These are phyloP conservation scores for Arachnopeziza araneosa DNA, from an alignment of 2,329 filamentous ascomycete species.

Conservation along the genomic window DNA sequence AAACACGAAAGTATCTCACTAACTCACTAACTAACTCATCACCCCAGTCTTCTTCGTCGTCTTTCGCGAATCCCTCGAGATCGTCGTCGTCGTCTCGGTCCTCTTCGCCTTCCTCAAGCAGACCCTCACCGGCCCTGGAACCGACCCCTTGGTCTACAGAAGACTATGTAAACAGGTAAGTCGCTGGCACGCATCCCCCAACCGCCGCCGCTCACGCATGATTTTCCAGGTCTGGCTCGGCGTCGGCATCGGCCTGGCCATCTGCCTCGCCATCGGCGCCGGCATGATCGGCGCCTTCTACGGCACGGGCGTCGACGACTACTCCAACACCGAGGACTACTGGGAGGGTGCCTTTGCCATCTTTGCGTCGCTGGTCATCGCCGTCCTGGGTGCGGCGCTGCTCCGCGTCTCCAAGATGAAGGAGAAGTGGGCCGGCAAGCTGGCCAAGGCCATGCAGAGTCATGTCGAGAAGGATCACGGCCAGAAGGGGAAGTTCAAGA, in stretches of 20 bases:
- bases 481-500: conserved; percentile 46
- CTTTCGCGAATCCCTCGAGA: conserved; percentile 77
- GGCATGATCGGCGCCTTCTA: conserved; percentile 63
- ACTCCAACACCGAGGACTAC: conserved; percentile 63
- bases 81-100: conserved; percentile 77
- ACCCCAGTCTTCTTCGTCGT: conserved; percentile 78
- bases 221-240: conserved; percentile 51
- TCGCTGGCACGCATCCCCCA: not conserved
- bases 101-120: conserved; percentile 80
- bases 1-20: no score
- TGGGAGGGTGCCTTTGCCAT: conserved; percentile 79
- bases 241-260: conserved; percentile 43
- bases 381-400: conserved; percentile 72
- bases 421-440: conserved; percentile 82
- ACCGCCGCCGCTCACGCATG: not conserved
- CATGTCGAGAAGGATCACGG: conserved; percentile 36
- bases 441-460: conserved; percentile 55
- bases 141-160: conserved; percentile 60
- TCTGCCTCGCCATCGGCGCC: conserved; percentile 53
- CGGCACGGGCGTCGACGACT: conserved; percentile 59
- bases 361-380: conserved; percentile 73
- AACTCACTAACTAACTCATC: no score
- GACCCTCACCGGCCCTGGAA: conserved; percentile 59
- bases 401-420: conserved; percentile 78
- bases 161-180: conserved; percentile 53